Conservation (phyloP, 345 rosid species). For the thale cress (Arabidopsis thaliana) region TAIR10.1 NC_003071.7:10960001-10960500, state of each 20-base stretch:
- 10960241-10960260: constrained; percentile 5
- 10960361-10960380: constrained; percentile 86
- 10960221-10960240: constrained; percentile 6
- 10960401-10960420: constrained; percentile 54
- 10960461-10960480: constrained; percentile 98
- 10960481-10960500: constrained; percentile 90
- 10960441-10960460: constrained; percentile 85
- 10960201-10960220: constrained; percentile 17
- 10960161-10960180: constrained; percentile 18
- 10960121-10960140: constrained; percentile 59
- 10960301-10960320: constrained; percentile 23
- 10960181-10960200: constrained; percentile 26
- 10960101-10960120: constrained; percentile 86
- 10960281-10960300: constrained; percentile 22
- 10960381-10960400: constrained; percentile 79
- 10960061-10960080: constrained; percentile 78
- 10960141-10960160: constrained; percentile 9
- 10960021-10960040: constrained; percentile 79
- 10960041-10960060: constrained; percentile 79
- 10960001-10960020: constrained; percentile 60
- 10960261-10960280: constrained; percentile 20
- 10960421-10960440: constrained; percentile 63
- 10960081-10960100: constrained; percentile 93
- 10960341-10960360: constrained; percentile 75
- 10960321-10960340: constrained; percentile 83